These are phyloP conservation scores for Schoenoplectus triqueter DNA, from an alignment of 202 grass and related monocot species.

Conservation along the genomic window DNA sequence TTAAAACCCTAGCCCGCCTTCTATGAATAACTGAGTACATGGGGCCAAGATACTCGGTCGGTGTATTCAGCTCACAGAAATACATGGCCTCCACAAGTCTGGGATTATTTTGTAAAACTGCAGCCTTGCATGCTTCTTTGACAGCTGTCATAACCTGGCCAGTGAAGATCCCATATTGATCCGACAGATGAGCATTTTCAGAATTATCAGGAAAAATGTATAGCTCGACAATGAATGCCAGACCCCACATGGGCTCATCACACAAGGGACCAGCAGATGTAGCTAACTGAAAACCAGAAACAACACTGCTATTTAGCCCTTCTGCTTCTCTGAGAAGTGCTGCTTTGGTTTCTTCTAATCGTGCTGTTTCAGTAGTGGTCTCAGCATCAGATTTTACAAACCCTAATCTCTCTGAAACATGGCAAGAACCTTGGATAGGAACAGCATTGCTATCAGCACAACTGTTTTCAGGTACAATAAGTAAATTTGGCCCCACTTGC, in stretches of 20 bases:
- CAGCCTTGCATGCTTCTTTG: conserved; percentile 84
- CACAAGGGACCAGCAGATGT: conserved; percentile 83
- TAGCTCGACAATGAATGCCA: conserved; percentile 77
- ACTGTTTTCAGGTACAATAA: conserved; percentile 58
- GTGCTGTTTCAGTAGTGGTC: conserved; percentile 35
- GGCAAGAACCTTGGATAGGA: conserved; percentile 60
- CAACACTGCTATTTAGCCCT: conserved; percentile 66
- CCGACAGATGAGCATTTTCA: conserved; percentile 59
- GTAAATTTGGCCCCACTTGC: conserved; percentile 86
- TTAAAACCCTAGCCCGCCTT: conserved; percentile 75
- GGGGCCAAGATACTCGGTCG: conserved; percentile 57
- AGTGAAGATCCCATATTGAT: conserved; percentile 77
- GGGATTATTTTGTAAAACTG: conserved; percentile 84
- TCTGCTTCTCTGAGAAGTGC: conserved; percentile 65
- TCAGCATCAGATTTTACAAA: conserved; percentile 56
- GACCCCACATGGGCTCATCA: conserved; percentile 93
- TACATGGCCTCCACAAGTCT: conserved; percentile 93
- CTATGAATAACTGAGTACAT: conserved; percentile 54
- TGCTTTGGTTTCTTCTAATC: conserved; percentile 45
- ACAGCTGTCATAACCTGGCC: conserved; percentile 91
- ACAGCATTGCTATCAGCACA: conserved; percentile 52
- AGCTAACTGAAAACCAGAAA: conserved; percentile 95
- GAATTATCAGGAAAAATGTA: conserved; percentile 74
- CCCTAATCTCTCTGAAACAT: conserved; percentile 79
- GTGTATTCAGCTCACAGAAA: conserved; percentile 85